phyloP scores from a whole-genome alignment of 2,329 filamentous ascomycete genomes.

The Pestalotiopsis sp. region DNA sequence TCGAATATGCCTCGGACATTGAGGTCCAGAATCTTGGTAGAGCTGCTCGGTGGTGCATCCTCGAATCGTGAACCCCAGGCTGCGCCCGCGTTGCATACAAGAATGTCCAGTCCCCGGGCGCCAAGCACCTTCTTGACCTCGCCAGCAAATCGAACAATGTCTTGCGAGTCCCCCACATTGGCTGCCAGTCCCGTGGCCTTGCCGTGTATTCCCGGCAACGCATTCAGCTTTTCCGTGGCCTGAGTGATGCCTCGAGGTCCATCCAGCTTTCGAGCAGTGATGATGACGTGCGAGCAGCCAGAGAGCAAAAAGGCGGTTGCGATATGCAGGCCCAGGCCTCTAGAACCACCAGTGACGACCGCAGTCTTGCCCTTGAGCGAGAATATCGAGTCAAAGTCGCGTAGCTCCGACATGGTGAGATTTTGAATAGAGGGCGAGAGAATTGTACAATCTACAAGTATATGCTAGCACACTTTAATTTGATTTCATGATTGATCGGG shows the following conservation, averaged over 20 bases:
- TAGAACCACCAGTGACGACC: constrained; percentile 40
- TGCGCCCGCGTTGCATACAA: constrained; percentile 73
- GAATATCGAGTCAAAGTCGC: constrained; percentile 30
- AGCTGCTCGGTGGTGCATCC: constrained; percentile 60
- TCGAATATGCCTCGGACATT: constrained; percentile 75
- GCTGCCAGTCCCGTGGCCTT: constrained; percentile 66
- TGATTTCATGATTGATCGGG: too few relatives aligned
- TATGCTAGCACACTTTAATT: too few relatives aligned
- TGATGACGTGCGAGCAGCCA: constrained; percentile 71
- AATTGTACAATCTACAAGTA: too few relatives aligned
- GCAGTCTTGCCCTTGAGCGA: constrained; percentile 35
- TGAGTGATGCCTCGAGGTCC: constrained; percentile 59
- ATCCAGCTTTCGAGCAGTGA: constrained; percentile 70
- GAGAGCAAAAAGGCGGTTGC: constrained; percentile 69
- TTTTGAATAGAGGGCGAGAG: too few relatives aligned
- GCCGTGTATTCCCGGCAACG: constrained; percentile 58
- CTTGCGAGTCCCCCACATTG: constrained; percentile 62
- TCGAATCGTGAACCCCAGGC: constrained; percentile 72
- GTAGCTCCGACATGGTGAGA: constrained; percentile 29
- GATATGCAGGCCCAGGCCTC: constrained; percentile 65
- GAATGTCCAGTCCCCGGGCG: constrained; percentile 62
- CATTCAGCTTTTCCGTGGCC: constrained; percentile 67
- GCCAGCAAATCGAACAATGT: constrained; percentile 62
- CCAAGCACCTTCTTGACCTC: constrained; percentile 58
- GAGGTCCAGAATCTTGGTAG: constrained; percentile 68